These are phyloP conservation scores for Fusarium citri DNA, from an alignment of 2,329 filamentous ascomycete species.

Conservation along the genomic window DNA sequence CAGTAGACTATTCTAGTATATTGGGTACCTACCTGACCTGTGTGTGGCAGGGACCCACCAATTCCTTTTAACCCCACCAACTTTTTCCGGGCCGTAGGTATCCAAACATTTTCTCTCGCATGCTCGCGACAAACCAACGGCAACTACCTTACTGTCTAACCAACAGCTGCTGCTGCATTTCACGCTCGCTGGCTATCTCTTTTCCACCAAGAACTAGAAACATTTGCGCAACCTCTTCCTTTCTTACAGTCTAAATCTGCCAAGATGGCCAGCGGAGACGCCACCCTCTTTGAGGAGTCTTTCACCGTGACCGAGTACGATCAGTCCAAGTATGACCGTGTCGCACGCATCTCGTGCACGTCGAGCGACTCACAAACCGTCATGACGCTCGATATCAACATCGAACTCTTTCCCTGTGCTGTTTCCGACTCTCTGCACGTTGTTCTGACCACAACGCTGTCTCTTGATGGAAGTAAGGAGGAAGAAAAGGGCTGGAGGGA, in stretches of 20 bases:
- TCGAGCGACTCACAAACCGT: constrained; percentile 79
- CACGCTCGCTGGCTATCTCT: too few species aligned
- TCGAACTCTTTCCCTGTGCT: constrained; percentile 84
- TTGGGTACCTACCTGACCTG: neutral
- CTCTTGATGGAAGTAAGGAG: constrained; percentile 85
- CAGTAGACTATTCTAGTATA: neutral
- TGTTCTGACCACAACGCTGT: constrained; percentile 85
- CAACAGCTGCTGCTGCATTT: neutral
- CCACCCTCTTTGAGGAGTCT: constrained; percentile 91
- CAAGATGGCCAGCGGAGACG: constrained; percentile 70
- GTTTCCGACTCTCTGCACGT: constrained; percentile 82
- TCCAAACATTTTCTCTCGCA: constrained; percentile 42
- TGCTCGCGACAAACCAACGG: constrained; percentile 21
- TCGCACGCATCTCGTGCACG: constrained; percentile 83
- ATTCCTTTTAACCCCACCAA: constrained; percentile 33
- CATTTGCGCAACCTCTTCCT: neutral
- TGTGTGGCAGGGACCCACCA: constrained; percentile 25
- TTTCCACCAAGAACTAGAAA: neutral
- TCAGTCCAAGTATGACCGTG: constrained; percentile 92
- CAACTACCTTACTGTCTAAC: neutral
- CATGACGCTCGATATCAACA: constrained; percentile 93
- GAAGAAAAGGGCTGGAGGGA: constrained; percentile 86
- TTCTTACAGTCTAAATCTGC: neutral
- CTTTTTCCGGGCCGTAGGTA: constrained; percentile 31
- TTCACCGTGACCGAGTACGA: constrained; percentile 86